Evolutionary conservation across 2,329 filamentous ascomycete genomes (phyloP).

Genomic region (Fusarium sacchari): DNA sequence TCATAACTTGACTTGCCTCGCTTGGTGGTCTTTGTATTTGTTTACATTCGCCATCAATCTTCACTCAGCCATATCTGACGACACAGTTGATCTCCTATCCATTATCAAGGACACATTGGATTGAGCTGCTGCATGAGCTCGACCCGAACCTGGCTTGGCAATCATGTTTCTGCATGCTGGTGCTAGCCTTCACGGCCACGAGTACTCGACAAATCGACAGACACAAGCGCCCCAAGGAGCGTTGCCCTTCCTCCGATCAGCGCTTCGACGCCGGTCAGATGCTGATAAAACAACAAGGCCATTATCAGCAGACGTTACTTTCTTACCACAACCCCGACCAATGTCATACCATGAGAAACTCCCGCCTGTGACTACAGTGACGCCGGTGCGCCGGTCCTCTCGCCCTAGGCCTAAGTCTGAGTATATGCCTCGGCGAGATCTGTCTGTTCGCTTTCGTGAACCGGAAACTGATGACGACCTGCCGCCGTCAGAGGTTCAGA

Average conservation of each 20-base stretch:
- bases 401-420: conserved; percentile 51
- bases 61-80: background rate
- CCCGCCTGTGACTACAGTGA: conserved; percentile 19
- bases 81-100: background rate
- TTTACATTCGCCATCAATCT: background rate
- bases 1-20: conserved; percentile 22
- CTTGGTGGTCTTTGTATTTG: background rate
- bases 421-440: conserved; percentile 51
- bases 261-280: conserved; percentile 51
- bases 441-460: conserved; percentile 59
- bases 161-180: conserved; percentile 69
- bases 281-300: conserved; percentile 39
- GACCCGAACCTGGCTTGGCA: conserved; percentile 22
- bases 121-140: conserved; percentile 35
- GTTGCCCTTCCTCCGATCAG: conserved; percentile 55
- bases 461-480: conserved; percentile 46
- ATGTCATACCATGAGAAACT: conserved; percentile 43
- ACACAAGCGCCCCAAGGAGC: conserved; percentile 49
- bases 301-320: conserved; percentile 20
- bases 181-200: conserved; percentile 69
- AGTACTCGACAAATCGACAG: conserved; percentile 59
- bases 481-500: conserved; percentile 41
- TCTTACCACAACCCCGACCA: conserved; percentile 30
- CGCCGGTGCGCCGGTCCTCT: conserved; percentile 33
- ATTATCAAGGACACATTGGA: background rate